These are phyloP conservation scores for Lasiosphaeria ovina DNA, from an alignment of 495 filamentous ascomycete species.

Conservation along the genomic window DNA sequence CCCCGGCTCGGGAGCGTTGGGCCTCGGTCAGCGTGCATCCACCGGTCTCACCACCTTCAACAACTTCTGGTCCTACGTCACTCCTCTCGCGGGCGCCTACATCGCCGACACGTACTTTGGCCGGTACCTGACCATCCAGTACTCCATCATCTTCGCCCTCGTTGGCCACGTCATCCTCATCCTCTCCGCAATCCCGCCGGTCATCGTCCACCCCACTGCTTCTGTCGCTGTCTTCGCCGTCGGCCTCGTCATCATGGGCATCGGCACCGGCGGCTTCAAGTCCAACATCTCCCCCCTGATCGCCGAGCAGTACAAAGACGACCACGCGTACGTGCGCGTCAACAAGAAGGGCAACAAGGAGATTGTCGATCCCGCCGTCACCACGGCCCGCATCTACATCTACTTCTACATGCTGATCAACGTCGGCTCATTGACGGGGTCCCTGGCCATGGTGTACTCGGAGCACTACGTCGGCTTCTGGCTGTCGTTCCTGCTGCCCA, in stretches of 20 bases:
- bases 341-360: constrained; percentile 58
- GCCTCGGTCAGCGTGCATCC: constrained; percentile 63
- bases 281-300: constrained; percentile 62
- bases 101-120: constrained; percentile 72
- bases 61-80: constrained; percentile 71
- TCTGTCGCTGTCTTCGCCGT: constrained; percentile 59
- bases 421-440: constrained; percentile 56
- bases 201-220: constrained; percentile 53
- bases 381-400: constrained; percentile 58
- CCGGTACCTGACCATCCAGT: constrained; percentile 66
- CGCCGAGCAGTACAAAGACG: constrained; percentile 50
- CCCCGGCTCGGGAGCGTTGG: constrained; percentile 62
- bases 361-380: constrained; percentile 67
- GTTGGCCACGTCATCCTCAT: constrained; percentile 66
- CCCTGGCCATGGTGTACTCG: constrained; percentile 58
- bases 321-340: constrained; percentile 41
- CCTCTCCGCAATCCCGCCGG: constrained; percentile 58
- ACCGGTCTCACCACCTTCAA: constrained; percentile 68
- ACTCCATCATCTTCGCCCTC: constrained; percentile 56
- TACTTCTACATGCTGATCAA: constrained; percentile 73
- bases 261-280: constrained; percentile 67
- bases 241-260: constrained; percentile 64
- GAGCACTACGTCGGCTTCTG: constrained; percentile 78
- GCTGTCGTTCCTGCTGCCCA: constrained; percentile 64
- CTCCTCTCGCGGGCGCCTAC: constrained; percentile 65